Conservation (phyloP, 176 grass and related monocot species). For the Avena insularis region DNA sequence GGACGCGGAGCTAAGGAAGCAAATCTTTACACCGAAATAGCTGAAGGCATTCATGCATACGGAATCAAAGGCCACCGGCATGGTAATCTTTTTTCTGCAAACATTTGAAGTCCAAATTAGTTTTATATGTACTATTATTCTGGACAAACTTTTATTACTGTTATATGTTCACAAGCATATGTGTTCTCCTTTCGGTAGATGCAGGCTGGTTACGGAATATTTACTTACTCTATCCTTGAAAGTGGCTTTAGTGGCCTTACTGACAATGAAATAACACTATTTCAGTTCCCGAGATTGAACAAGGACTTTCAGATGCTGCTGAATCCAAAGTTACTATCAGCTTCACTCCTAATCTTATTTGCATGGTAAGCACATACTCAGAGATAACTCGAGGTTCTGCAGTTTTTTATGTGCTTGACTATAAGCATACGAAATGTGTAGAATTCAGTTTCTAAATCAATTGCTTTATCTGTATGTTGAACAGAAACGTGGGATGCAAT, state of each 20-base stretch:
- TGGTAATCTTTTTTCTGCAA: constrained; percentile 54
- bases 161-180: background rate
- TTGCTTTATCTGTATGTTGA: constrained; percentile 27
- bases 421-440: constrained; percentile 1
- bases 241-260: constrained; percentile 38
- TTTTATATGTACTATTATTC: background rate
- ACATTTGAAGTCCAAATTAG: constrained; percentile 32
- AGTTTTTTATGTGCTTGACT: constrained; percentile 17
- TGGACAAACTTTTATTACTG: background rate
- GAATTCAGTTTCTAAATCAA: constrained; percentile 26
- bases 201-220: background rate
- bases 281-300: constrained; percentile 95
- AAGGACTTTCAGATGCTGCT: constrained; percentile 87
- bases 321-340: constrained; percentile 91
- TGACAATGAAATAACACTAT: constrained; percentile 42
- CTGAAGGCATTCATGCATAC: constrained; percentile 94
- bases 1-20: constrained; percentile 98
- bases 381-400: background rate
- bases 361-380: constrained; percentile 67
- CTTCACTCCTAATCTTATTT: constrained; percentile 96
- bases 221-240: constrained; percentile 29
- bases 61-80: constrained; percentile 92
- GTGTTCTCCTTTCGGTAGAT: background rate
- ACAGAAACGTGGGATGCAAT: constrained; percentile 99
- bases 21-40: constrained; percentile 98